Conservation (phyloP, 2,329 filamentous ascomycete genomes). For the Orbilia javanica region DNA sequence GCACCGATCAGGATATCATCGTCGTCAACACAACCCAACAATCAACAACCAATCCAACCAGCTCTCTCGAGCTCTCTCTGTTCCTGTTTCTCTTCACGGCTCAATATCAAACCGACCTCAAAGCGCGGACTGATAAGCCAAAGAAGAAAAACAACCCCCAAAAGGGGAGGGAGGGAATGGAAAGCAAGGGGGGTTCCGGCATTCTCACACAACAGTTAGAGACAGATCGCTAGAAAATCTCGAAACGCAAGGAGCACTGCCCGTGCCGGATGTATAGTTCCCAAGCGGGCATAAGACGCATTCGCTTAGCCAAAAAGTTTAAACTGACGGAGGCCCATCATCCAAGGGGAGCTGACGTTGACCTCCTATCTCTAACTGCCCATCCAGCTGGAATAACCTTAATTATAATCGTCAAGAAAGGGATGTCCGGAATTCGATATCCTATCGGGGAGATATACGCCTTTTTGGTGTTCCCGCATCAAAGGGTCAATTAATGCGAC, state of each 20-base stretch:
- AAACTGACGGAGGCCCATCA: constrained; percentile 39
- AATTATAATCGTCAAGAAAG: not conserved
- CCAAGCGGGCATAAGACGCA: constrained; percentile 47
- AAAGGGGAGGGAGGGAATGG: not conserved
- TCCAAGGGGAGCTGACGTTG: not conserved
- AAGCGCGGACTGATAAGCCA: constrained; percentile 1
- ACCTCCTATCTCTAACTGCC: constrained; percentile 8
- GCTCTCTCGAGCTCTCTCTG: too few relatives aligned
- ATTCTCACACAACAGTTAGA: not conserved
- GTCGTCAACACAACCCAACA: not conserved
- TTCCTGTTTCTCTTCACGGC: too few relatives aligned
- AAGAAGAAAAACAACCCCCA: too few relatives aligned
- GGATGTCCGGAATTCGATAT: not conserved
- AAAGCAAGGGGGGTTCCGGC: not conserved
- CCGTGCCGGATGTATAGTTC: constrained; percentile 34
- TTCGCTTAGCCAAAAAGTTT: constrained; percentile 53
- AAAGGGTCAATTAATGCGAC: not conserved
- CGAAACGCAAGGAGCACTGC: constrained; percentile 28
- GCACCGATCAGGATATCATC: constrained; percentile 32
- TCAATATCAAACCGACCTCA: not conserved
- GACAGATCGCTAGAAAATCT: constrained; percentile 43
- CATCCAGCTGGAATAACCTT: constrained; percentile 12
- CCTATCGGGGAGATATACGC: not conserved
- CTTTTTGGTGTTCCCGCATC: constrained; percentile 6
- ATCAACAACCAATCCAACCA: not conserved